Evolutionary conservation across 768 basidiomycete genomes (phyloP).

Genomic region (Serpula lacrymans): DNA sequence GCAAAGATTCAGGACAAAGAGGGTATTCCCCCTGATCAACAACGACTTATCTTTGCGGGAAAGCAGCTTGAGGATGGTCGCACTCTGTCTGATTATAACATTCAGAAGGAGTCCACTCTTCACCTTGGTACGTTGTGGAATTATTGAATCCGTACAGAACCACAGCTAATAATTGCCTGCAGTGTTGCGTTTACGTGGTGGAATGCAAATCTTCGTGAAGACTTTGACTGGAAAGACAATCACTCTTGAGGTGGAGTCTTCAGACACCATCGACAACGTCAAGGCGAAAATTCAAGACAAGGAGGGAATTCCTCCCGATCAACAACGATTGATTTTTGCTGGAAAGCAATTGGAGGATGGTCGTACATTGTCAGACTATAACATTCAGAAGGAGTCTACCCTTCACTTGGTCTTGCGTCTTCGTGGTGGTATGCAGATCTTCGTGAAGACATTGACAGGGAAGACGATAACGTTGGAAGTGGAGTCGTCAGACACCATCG

Average conservation of each 20-base stretch:
- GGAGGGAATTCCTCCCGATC: slow-evolving; percentile 81
- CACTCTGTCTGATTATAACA: slow-evolving; percentile 87
- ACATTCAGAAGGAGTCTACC: slow-evolving; percentile 80
- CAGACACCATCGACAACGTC: slow-evolving; percentile 91
- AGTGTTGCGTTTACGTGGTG: slow-evolving; percentile 83
- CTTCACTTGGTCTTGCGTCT: slow-evolving; percentile 73
- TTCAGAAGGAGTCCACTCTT: slow-evolving; percentile 86
- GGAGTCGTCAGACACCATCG: slow-evolving; percentile 73
- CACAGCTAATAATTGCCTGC: not conserved
- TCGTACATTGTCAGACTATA: slow-evolving; percentile 80
- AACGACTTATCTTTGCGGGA: slow-evolving; percentile 88
- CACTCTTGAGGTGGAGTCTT: slow-evolving; percentile 89
- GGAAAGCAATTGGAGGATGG: slow-evolving; percentile 96
- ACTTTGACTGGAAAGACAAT: slow-evolving; percentile 90
- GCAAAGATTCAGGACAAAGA: slow-evolving; percentile 95
- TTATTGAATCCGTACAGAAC: not conserved
- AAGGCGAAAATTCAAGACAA: slow-evolving; percentile 82
- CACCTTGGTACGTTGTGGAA: slow-evolving; percentile 39
- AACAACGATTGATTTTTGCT: slow-evolving; percentile 89
- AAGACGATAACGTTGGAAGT: slow-evolving; percentile 79
- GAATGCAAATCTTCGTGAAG: slow-evolving; percentile 92
- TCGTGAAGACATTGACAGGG: slow-evolving; percentile 69
- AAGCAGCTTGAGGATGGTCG: slow-evolving; percentile 92
- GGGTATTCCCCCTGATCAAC: slow-evolving; percentile 84
- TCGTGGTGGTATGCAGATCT: slow-evolving; percentile 71